Percentiles rank a stretch among this genome's conserved stretches.
phyloP scores from a whole-genome alignment of 805 yeast genomes.

The Suhomyces faveliae region DNA sequence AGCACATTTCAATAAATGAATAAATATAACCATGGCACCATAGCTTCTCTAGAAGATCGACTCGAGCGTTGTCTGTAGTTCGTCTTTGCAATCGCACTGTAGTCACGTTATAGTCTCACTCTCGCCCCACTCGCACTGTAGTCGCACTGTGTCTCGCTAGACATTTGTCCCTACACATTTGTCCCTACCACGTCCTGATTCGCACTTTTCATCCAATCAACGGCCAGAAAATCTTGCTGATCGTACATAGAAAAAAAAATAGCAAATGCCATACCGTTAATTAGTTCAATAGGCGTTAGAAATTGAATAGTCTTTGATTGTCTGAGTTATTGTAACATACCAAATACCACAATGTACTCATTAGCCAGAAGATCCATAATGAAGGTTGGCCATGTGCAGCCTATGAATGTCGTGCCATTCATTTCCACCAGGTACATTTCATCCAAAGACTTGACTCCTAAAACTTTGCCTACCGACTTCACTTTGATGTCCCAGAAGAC shows the following conservation, averaged over 20 bases:
- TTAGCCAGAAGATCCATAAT: slow-evolving; percentile 27
- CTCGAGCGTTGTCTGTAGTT: background rate
- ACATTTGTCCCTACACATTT: background rate
- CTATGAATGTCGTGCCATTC: slow-evolving; percentile 15
- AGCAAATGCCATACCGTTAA: slow-evolving; percentile 7
- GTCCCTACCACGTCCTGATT: background rate
- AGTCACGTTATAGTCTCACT: background rate
- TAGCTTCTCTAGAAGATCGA: background rate
- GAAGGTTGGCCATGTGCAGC: slow-evolving; percentile 18
- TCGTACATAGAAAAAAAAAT: slow-evolving; percentile 16
- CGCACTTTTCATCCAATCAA: slow-evolving; percentile 28
- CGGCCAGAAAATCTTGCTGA: slow-evolving; percentile 35
- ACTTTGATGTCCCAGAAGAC: slow-evolving; percentile 68
- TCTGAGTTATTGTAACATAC: background rate
- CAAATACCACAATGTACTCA: slow-evolving; percentile 22
- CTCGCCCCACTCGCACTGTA: background rate
- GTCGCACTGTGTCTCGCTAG: no score
- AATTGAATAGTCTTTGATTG: background rate
- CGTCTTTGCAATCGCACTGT: background rate
- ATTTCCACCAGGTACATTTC: slow-evolving; percentile 27
- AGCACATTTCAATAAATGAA: background rate
- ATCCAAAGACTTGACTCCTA: slow-evolving; percentile 48
- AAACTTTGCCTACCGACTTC: slow-evolving; percentile 58
- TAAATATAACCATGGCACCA: background rate
- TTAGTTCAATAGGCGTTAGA: slow-evolving; percentile 1